phyloP scores from a whole-genome alignment of 78 protist species.

The Polysphondylium violaceum region DNA sequence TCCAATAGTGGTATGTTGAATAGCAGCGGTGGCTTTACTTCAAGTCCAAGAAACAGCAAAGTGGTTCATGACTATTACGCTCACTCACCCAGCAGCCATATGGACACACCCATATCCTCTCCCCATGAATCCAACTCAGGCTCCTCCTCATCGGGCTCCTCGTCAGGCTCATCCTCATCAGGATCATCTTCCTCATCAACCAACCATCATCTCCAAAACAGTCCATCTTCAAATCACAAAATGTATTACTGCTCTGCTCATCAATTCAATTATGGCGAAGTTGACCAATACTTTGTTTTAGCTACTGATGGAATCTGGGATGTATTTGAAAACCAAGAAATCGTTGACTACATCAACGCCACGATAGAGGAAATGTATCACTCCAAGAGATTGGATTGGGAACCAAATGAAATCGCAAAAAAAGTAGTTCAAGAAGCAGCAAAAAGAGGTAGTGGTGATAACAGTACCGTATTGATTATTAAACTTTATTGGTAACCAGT shows the following conservation, averaged over 20 bases:
- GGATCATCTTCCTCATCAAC: background rate
- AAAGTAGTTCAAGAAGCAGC: conserved; percentile 47
- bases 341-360: conserved; percentile 44
- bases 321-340: conserved; percentile 60
- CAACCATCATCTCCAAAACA: background rate
- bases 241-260: conserved; percentile 4
- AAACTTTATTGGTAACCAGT: conserved; percentile 31
- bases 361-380: conserved; percentile 23
- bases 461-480: conserved; percentile 52
- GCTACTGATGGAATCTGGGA: conserved; percentile 81
- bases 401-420: conserved; percentile 56
- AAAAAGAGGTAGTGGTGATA: conserved; percentile 70
- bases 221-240: background rate
- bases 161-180: background rate
- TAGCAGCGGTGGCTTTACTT: background rate
- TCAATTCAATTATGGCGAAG: conserved; percentile 14
- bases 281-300: conserved; percentile 63
- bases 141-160: background rate
- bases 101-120: background rate
- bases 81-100: background rate
- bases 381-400: conserved; percentile 62
- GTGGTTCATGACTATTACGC: background rate
- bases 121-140: background rate
- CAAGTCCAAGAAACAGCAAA: background rate
- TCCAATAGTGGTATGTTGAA: too few species aligned